Evolutionary conservation across 345 rosid genomes (phyloP), one percentile per base, ranked within the genome.

Genomic region (Eutrema heterophyllum): DNA sequence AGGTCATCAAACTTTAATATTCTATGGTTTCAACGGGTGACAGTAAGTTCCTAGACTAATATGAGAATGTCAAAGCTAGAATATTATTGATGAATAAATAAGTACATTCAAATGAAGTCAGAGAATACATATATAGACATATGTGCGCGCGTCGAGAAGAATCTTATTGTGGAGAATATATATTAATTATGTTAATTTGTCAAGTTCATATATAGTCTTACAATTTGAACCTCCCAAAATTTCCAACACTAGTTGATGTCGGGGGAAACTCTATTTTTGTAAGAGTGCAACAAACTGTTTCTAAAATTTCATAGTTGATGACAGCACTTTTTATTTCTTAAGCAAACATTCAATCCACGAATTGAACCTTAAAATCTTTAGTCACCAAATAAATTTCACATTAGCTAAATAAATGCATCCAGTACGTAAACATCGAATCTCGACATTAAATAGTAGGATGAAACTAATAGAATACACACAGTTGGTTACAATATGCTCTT

Each of bases 1-100:
- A 16, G 26, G 53, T 71, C 64, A 68, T 32, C n/a, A 61, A 71
- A 50, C 45, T 18, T 11, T 56, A 69, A 32, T 51, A 9, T 40
- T 18, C 12, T 21, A 39, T 54, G 54, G 38, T 45, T 50, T 24
- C 33, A 66, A 49, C 8, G 14, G n/a, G 51, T 40, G 40, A 32
- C 9, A 13, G 13, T 26, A 39, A n/a, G 32, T 67, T 52, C 27
- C 39, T n/a, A 40, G 39, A 26, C 27, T 10, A 64, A n/a, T 52
- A 41, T 43, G 38, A 63, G 46, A 65, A 65, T 56, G 71, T 65
- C 65, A 73, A 64, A 21, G 46, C 30, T 44, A 64, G 11, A 63
- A 53, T 58, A 53, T 64, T 43, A 35, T 24, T 18, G 7, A 6
- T 33, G 35, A 3, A 73, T 55, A 12, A 6, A 56, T 54, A 54